Evolutionary conservation across 208 protist genomes (phyloP).

Genomic region (Leishmania tarentolae): DNA sequence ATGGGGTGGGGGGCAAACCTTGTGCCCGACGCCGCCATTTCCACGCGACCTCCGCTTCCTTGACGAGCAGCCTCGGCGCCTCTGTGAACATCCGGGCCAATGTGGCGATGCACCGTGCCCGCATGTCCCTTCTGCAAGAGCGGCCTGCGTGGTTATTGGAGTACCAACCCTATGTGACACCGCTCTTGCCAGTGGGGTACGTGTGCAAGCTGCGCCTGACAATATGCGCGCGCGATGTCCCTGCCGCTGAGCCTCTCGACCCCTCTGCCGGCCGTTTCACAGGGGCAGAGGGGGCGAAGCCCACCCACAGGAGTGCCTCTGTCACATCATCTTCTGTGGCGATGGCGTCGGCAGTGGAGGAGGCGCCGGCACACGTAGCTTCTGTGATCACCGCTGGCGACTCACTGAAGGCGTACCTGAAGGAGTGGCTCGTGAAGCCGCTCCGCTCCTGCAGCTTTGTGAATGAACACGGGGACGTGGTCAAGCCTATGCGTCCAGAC

Average conservation of each 20-base stretch:
- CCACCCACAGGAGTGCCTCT: background rate
- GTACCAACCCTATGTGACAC: constrained; percentile 75
- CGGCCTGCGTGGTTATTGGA: constrained; percentile 59
- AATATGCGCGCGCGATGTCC: constrained; percentile 42
- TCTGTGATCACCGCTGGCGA: constrained; percentile 16
- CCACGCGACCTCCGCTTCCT: constrained; percentile 16
- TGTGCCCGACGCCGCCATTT: background rate
- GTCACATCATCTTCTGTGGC: background rate
- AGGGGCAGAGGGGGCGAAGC: background rate
- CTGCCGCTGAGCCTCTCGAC: background rate
- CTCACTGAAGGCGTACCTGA: constrained; percentile 55
- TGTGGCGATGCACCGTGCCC: constrained; percentile 63
- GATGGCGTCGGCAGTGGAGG: background rate
- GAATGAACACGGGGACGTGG: constrained; percentile 49
- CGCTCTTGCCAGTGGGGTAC: constrained; percentile 75
- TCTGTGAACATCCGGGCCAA: constrained; percentile 64
- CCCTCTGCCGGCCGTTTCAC: background rate
- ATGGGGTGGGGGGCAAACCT: background rate
- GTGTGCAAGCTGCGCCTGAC: constrained; percentile 56
- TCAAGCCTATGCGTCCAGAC: constrained; percentile 2
- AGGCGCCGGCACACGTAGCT: background rate
- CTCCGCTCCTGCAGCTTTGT: constrained; percentile 47
- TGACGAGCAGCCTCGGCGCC: constrained; percentile 54
- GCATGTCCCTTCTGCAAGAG: constrained; percentile 51
- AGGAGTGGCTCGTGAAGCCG: constrained; percentile 60